Conservation (phyloP, 768 basidiomycete genomes). For the Hemileccinum impolitum region DNA sequence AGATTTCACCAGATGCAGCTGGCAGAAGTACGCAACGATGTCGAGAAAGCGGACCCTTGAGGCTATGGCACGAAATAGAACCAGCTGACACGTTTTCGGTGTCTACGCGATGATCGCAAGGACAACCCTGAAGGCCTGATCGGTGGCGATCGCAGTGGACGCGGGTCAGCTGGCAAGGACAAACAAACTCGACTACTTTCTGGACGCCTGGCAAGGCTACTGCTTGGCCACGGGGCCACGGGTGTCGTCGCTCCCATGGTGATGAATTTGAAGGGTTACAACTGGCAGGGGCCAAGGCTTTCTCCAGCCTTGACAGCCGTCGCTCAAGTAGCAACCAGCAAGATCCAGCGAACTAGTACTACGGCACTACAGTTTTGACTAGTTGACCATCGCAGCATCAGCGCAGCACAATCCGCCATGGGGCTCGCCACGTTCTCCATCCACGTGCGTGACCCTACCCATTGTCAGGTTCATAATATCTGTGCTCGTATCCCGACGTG, state of each 20-base stretch:
- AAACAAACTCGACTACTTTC: constrained; percentile 6
- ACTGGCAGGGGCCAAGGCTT: not conserved
- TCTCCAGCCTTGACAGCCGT: too few relatives aligned
- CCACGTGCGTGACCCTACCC: too few relatives aligned
- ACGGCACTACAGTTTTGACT: too few relatives aligned
- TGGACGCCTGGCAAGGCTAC: not conserved
- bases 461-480: too few relatives aligned
- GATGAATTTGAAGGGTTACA: constrained; percentile 23
- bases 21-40: constrained; percentile 6
- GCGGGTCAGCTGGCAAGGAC: not conserved
- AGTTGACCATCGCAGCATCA: too few relatives aligned
- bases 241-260: constrained; percentile 18
- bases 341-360: too few relatives aligned
- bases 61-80: constrained; percentile 9
- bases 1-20: not conserved
- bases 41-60: constrained; percentile 12
- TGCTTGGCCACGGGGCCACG: constrained; percentile 16
- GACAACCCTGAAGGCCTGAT: constrained; percentile 17
- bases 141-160: constrained; percentile 18
- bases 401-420: too few relatives aligned
- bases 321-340: too few relatives aligned
- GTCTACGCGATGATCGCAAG: constrained; percentile 17
- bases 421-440: too few relatives aligned
- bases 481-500: too few relatives aligned
- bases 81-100: constrained; percentile 27